Base-by-base conservation (phyloP, 2,329 filamentous ascomycete genomes). In the Calycina marina region DNA sequence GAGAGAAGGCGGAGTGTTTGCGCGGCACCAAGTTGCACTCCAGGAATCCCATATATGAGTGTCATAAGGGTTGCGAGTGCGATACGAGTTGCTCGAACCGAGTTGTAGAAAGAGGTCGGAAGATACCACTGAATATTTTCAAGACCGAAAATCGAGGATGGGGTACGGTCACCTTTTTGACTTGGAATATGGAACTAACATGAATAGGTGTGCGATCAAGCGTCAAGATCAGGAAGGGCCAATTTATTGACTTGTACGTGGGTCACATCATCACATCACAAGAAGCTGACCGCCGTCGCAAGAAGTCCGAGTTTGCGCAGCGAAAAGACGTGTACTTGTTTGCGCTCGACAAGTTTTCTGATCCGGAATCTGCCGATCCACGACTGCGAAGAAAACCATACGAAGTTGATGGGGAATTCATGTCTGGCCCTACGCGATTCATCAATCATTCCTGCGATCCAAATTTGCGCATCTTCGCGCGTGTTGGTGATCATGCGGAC, bases 401-500 rank as follows among this genome's bases (percentile, higher is more conserved):
- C 4, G 71, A 75, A 41, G 66, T 75, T 0, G 73, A 76, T 35
- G 83, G 83, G 8, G 76, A 86, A 51, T 79, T 78, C 51, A 72
- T 77, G 61, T 80, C 81, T 1, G 80, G 80, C 0, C 78, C 80
- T 0, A 82, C 79, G 0, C 69, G 81, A 3, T 90, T 88, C 54
- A 79, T 88, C 52, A 90, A 90, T 46, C 82, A 90, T 52, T 79
- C 71, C 2, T 88, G 82, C 51, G 69, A 81, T 4, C 81, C 82
- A 0, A 88, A 86, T 47, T 66, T 84, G 48, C 65, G 77, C 10
- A 82, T 85, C 38, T 88, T 86, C 54, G 80, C 78, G 0, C 72
- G 83, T 1, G 77, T 81, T 2, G 80, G 78, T 31, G 81, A 86
- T 47, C 76, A 81, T 39, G 70, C 77, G 0, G 78, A 86, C 46